Evolutionary conservation across 352 stramenopile genomes (phyloP).

Genomic region (Peronosclerospora sorghi): DNA sequence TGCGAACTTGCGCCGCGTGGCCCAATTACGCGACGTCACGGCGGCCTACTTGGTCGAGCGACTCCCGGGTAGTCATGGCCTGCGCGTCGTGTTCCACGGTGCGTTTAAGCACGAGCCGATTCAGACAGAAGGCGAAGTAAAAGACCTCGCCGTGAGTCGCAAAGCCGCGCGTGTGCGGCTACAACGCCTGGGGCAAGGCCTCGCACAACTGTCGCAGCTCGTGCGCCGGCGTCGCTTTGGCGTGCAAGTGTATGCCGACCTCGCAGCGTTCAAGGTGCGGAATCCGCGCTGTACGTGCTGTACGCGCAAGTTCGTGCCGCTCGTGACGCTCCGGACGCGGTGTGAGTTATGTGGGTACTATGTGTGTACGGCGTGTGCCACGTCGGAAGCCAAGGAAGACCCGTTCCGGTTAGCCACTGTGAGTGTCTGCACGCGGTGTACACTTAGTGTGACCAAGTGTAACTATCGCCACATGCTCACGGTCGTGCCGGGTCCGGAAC

Average conservation of each 20-base stretch:
- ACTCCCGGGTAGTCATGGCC: slow-evolving; percentile 6
- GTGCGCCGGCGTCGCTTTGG: slow-evolving; percentile 6
- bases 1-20: slow-evolving; percentile 13
- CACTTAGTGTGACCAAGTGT: slow-evolving; percentile 30
- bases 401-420: slow-evolving; percentile 17
- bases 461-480: slow-evolving; percentile 22
- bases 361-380: slow-evolving; percentile 23
- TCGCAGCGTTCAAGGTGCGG: not conserved
- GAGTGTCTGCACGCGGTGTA: slow-evolving; percentile 32
- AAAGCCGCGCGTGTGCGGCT: slow-evolving; percentile 1
- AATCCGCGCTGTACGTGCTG: slow-evolving; percentile 36
- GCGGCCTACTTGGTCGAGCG: slow-evolving; percentile 22
- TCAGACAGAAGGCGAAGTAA: not conserved
- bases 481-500: not conserved
- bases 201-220: slow-evolving; percentile 12
- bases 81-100: slow-evolving; percentile 33
- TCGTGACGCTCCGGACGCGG: slow-evolving; percentile 19
- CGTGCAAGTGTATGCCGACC: slow-evolving; percentile 6
- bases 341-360: slow-evolving; percentile 27
- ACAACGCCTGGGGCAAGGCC: slow-evolving; percentile 3
- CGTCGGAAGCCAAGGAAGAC: slow-evolving; percentile 19
- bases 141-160: not conserved
- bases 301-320: slow-evolving; percentile 21
- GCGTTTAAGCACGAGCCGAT: slow-evolving; percentile 2
- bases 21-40: slow-evolving; percentile 24